Evolutionary conservation across 140 eudicot species (phyloP), one percentile per base, ranked within the genome.

Genomic region (Ambrosia hybrid): DNA sequence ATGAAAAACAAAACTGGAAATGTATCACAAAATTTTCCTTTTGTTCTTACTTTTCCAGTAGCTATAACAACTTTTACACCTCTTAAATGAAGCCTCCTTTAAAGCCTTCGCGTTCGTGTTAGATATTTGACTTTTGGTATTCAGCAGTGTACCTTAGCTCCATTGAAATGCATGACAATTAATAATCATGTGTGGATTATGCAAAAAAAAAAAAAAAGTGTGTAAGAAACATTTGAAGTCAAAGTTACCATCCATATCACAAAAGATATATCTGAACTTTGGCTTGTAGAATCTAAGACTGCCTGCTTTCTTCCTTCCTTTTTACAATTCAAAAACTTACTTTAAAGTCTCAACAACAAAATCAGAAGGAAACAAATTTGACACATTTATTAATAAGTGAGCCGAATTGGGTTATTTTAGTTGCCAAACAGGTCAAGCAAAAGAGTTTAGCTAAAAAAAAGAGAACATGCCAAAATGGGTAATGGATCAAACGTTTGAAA

Each of bases 221-320:
- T 66, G 9, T 9, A 43, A 70, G 52, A 67, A 49, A 26, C 8
- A 72, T 34, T n/a, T 13, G 26, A 51, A 52, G 41, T 51, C 52
- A 65, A 65, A 46, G 91, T 84, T 78, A 93, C 99, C 99, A 88
- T 93, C 99, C 99, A 93, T 84, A 83, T 93, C 99, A 45, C 97
- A 93, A 78, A 90, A 90, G 78, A 93, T 86, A 82, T 87, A 86
- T 48, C 81, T 75, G 83, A 82, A 93, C 76, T 93, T 90, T 73
- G 97, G 99, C 79, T 76, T 84, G 89, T 90, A 86, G 80, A 93
- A 88, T 1, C 90, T 89, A 62, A 90, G 96, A 76, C 96, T 84
- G 76, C 97, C 97, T 82, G 85, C 96, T 90, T 83, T 87, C 83
- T 82, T 93, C 86, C 96, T 90, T 93, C 86, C 98, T 89, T 89